Conservation (phyloP, 257 asterid genomes). For the Datura wrightii region DNA sequence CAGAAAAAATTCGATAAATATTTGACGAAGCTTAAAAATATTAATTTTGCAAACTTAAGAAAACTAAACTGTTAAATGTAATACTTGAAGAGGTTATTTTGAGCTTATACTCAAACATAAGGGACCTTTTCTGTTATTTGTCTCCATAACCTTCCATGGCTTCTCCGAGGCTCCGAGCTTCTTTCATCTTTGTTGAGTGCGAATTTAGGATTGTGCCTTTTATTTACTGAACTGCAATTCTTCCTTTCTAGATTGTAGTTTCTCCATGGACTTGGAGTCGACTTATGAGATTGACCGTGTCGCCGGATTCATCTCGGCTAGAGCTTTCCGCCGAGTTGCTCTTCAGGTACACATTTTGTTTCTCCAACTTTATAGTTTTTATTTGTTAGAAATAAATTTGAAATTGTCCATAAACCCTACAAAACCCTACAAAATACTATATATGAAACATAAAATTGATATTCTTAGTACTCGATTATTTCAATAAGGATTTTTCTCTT, state of each 20-base stretch:
- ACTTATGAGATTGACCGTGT: conserved; percentile 27
- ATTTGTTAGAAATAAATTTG: neutral
- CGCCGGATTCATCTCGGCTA: conserved; percentile 2
- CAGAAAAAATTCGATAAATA: too few species aligned
- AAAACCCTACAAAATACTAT: neutral
- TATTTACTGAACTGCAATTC: neutral
- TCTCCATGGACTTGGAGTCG: conserved; percentile 33
- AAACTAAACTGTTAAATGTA: neutral
- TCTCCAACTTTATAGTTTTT: neutral
- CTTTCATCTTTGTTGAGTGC: neutral
- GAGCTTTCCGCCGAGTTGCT: conserved; percentile 31
- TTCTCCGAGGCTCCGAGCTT: neutral
- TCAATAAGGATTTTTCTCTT: neutral
- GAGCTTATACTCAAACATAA: neutral
- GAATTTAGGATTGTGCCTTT: neutral
- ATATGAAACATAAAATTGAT: neutral
- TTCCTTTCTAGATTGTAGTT: neutral
- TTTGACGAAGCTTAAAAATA: too few species aligned
- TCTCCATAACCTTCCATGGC: neutral
- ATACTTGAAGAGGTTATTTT: neutral
- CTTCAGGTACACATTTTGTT: conserved; percentile 29
- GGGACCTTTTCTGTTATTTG: neutral
- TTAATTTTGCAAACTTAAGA: too few species aligned
- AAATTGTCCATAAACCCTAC: neutral
- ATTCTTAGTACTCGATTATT: neutral